Conservation (phyloP, 805 yeast genomes). For the Dipodascus geniculatus region DNA sequence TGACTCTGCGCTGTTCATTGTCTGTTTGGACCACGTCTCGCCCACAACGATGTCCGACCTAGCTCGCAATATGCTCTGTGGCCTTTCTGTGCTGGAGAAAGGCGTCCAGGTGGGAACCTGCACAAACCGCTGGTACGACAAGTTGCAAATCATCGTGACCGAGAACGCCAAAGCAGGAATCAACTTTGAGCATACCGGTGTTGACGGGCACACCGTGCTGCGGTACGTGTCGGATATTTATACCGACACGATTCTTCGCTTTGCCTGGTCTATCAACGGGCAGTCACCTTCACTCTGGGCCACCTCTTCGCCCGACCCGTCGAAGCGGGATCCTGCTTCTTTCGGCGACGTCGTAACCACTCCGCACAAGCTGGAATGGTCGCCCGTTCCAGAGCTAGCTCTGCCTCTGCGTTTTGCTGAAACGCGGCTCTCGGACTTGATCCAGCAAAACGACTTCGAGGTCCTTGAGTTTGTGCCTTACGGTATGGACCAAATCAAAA, state of each 20-base stretch:
- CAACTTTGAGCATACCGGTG: slow-evolving; percentile 84
- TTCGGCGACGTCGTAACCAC: slow-evolving; percentile 42
- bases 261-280: slow-evolving; percentile 72
- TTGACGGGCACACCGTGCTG: slow-evolving; percentile 89
- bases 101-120: slow-evolving; percentile 92
- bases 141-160: slow-evolving; percentile 76
- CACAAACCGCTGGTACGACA: slow-evolving; percentile 92
- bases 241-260: slow-evolving; percentile 78
- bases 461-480: slow-evolving; percentile 54
- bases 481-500: slow-evolving; percentile 70
- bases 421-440: slow-evolving; percentile 75
- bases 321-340: slow-evolving; percentile 31
- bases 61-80: slow-evolving; percentile 80
- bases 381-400: slow-evolving; percentile 63
- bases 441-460: slow-evolving; percentile 79
- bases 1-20: slow-evolving; percentile 71
- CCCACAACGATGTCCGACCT: slow-evolving; percentile 45
- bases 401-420: slow-evolving; percentile 82
- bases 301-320: slow-evolving; percentile 36
- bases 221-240: slow-evolving; percentile 82
- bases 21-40: slow-evolving; percentile 72
- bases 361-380: slow-evolving; percentile 86
- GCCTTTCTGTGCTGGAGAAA: slow-evolving; percentile 61
- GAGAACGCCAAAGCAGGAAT: slow-evolving; percentile 87
- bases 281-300: slow-evolving; percentile 67